Conservation (phyloP, 768 basidiomycete species). For the Boletus rufocinnamomeus region DNA sequence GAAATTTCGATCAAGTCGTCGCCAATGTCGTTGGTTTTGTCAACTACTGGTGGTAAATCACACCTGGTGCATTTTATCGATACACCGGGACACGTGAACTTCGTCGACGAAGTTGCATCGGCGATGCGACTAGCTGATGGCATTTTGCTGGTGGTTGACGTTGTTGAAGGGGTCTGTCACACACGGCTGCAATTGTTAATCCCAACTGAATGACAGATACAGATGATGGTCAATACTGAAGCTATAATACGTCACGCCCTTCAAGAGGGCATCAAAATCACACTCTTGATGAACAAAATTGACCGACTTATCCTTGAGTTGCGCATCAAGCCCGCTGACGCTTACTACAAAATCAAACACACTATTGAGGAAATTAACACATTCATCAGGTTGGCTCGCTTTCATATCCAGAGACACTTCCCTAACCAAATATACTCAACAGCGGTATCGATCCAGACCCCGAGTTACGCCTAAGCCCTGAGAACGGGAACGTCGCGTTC, state of each 20-base stretch:
- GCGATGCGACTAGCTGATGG: constrained; percentile 88
- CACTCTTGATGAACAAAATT: constrained; percentile 95
- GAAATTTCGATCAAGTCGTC: constrained; percentile 96
- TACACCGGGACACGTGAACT: constrained; percentile 98
- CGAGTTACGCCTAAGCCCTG: constrained; percentile 85
- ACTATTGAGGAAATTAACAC: constrained; percentile 98
- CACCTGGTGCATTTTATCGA: constrained; percentile 93
- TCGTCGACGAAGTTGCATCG: constrained; percentile 95
- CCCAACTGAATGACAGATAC: constrained; percentile 17
- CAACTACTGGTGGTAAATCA: constrained; percentile 86
- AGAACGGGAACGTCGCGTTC: constrained; percentile 95
- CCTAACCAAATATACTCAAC: constrained; percentile 5
- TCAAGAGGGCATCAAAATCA: constrained; percentile 86
- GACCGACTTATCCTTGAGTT: constrained; percentile 96
- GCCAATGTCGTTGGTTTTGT: constrained; percentile 91
- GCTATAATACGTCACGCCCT: constrained; percentile 85
- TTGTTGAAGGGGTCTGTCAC: constrained; percentile 88
- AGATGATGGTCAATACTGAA: constrained; percentile 95
- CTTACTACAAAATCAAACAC: constrained; percentile 98
- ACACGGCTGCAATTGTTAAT: constrained; percentile 2
- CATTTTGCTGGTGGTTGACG: constrained; percentile 91
- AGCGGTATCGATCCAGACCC: constrained; percentile 89
- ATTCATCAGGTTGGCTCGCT: constrained; percentile 74
- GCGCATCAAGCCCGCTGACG: constrained; percentile 92
- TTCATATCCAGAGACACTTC: not conserved